Conservation (phyloP, 768 basidiomycete genomes). For the Hirschioporus abietinus region DNA sequence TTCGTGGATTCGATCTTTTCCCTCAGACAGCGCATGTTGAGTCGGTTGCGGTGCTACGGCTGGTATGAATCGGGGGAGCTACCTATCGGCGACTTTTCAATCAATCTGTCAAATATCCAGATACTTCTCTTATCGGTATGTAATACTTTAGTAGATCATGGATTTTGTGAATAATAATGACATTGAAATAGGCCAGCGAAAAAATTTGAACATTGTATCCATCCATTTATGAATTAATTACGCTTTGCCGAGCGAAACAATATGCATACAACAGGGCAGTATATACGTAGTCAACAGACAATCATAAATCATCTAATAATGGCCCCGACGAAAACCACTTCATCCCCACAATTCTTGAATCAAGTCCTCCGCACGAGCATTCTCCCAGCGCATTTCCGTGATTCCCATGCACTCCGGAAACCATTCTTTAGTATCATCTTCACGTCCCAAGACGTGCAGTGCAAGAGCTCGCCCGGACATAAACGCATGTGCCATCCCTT, state of each 20-base stretch:
- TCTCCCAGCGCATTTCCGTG: slow-evolving; percentile 43
- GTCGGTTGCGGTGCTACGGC: slow-evolving; percentile 63
- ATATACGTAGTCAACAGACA: too few species aligned
- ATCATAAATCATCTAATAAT: too few species aligned
- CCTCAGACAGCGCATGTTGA: slow-evolving; percentile 96
- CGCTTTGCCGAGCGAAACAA: too few species aligned
- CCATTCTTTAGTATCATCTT: slow-evolving; percentile 32
- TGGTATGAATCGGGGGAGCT: slow-evolving; percentile 21
- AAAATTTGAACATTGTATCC: too few species aligned
- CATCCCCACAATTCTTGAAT: slow-evolving; percentile 10
- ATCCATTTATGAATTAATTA: too few species aligned
- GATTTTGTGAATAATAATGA: too few species aligned
- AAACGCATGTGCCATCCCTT: slow-evolving; percentile 74
- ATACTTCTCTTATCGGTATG: too few species aligned
- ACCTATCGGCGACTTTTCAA: background rate
- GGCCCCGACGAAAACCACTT: background rate
- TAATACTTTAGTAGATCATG: too few species aligned
- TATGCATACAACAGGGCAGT: too few species aligned
- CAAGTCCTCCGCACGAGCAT: slow-evolving; percentile 35
- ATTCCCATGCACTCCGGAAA: slow-evolving; percentile 47
- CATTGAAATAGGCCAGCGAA: too few species aligned
- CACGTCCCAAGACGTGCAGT: slow-evolving; percentile 47
- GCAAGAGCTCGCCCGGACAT: slow-evolving; percentile 54
- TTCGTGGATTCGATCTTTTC: slow-evolving; percentile 91
- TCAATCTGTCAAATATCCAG: too few species aligned